Percentiles rank a stretch among this genome's conserved stretches.
Evolutionary conservation across 2,329 filamentous ascomycete species (phyloP).

Genomic region (Hypoxylon sp.): DNA sequence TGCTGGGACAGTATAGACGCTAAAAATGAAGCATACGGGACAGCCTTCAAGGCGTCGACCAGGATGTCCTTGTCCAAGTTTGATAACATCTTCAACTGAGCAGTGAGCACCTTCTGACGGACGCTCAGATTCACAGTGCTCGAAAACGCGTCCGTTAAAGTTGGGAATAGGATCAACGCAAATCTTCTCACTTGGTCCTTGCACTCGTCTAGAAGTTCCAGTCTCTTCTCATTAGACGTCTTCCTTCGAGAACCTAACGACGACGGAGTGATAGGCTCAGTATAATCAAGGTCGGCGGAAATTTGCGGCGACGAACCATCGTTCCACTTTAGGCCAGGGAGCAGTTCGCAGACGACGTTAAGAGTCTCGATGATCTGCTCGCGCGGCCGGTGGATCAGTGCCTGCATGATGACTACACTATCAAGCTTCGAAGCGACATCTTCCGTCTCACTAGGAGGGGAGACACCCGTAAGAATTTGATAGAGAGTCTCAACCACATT

Average conservation of each 20-base stretch:
- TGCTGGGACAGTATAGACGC: conserved; percentile 96
- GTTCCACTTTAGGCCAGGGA: conserved; percentile 78
- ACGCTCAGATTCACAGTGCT: conserved; percentile 97
- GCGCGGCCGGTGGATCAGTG: conserved; percentile 91
- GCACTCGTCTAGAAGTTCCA: conserved; percentile 86
- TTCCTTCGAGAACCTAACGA: conserved; percentile 63
- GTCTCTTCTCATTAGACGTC: conserved; percentile 80
- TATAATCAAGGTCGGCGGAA: conserved; percentile 50
- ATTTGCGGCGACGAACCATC: conserved; percentile 57
- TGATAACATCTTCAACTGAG: conserved; percentile 98
- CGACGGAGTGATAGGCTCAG: conserved; percentile 59
- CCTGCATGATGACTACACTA: conserved; percentile 98
- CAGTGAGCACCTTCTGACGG: conserved; percentile 92
- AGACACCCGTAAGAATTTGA: conserved; percentile 96
- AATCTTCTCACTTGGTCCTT: conserved; percentile 90
- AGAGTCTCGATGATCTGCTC: conserved; percentile 98
- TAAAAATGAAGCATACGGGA: conserved; percentile 95
- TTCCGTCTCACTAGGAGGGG: conserved; percentile 82
- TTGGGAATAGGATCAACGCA: conserved; percentile 91
- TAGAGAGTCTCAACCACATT: conserved; percentile 98
- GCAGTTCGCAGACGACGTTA: conserved; percentile 95
- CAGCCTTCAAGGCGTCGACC: conserved; percentile 84
- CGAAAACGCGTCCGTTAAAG: conserved; percentile 94
- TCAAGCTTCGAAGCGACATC: conserved; percentile 89
- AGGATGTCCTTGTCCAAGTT: conserved; percentile 90